Conservation (phyloP, 371 early-diverging fungal genomes). For the Mucor plumbeus region DNA sequence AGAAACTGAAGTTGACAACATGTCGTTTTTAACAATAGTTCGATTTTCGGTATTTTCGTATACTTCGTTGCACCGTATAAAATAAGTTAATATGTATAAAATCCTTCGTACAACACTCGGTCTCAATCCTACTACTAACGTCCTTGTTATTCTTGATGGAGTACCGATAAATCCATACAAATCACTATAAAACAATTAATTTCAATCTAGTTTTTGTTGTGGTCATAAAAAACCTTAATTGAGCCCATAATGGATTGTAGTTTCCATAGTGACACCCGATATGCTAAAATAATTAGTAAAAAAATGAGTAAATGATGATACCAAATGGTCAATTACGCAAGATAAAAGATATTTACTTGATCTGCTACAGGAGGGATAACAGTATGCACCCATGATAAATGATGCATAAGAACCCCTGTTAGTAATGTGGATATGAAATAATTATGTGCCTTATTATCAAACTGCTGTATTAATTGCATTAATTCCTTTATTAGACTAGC, state of each 20-base stretch:
- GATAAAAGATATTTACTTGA: slow-evolving; percentile 24
- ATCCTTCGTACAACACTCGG: slow-evolving; percentile 60
- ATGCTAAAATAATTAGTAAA: slow-evolving; percentile 26
- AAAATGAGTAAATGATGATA: slow-evolving; percentile 1
- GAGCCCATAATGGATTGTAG: slow-evolving; percentile 75
- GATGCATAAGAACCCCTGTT: slow-evolving; percentile 62
- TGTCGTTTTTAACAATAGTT: slow-evolving; percentile 10
- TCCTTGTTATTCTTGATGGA: slow-evolving; percentile 57
- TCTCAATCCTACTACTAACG: slow-evolving; percentile 62
- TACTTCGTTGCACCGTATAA: slow-evolving; percentile 72
- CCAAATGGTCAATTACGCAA: background rate
- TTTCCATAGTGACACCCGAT: slow-evolving; percentile 54
- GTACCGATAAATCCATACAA: slow-evolving; percentile 67
- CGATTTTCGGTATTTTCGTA: slow-evolving; percentile 56
- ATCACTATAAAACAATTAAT: slow-evolving; percentile 40
- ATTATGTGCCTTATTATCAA: slow-evolving; percentile 44
- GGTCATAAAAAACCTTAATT: slow-evolving; percentile 49
- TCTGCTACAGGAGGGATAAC: slow-evolving; percentile 59
- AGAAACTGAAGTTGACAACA: slow-evolving; percentile 9
- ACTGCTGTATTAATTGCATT: slow-evolving; percentile 50
- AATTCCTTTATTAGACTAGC: slow-evolving; percentile 58
- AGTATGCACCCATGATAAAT: slow-evolving; percentile 70
- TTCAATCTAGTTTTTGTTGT: background rate
- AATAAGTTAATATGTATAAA: slow-evolving; percentile 63
- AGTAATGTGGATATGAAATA: slow-evolving; percentile 60